These are phyloP conservation scores for Hypoxylon lienhwacheense DNA, from an alignment of 495 filamentous ascomycete genomes.

Conservation along the genomic window DNA sequence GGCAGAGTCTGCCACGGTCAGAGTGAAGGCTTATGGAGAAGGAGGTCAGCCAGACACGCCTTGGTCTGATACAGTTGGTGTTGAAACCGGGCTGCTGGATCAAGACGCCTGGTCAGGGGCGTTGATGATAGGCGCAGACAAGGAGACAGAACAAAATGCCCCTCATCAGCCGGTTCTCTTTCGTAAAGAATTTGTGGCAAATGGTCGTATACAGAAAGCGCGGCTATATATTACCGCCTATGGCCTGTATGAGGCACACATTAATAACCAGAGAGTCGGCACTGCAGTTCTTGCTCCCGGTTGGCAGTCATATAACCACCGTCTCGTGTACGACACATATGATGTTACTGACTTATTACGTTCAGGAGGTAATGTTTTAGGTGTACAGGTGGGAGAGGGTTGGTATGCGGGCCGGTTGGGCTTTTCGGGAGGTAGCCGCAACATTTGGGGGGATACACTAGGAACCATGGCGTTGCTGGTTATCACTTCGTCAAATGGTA, in stretches of 20 bases:
- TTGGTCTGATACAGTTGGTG: constrained; percentile 42
- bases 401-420: constrained; percentile 59
- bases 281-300: constrained; percentile 50
- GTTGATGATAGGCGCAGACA: constrained; percentile 42
- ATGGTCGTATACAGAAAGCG: constrained; percentile 20
- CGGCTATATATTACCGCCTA: constrained; percentile 55
- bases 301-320: constrained; percentile 57
- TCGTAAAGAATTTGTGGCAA: constrained; percentile 32
- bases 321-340: constrained; percentile 54
- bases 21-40: constrained; percentile 44
- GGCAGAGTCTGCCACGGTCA: constrained; percentile 44
- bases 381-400: constrained; percentile 56
- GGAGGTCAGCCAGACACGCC: constrained; percentile 34
- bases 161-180: constrained; percentile 32
- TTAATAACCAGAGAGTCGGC: constrained; percentile 55
- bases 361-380: constrained; percentile 48
- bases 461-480: constrained; percentile 51
- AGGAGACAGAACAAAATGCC: constrained; percentile 24
- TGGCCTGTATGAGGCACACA: constrained; percentile 53
- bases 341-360: constrained; percentile 49
- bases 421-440: constrained; percentile 34
- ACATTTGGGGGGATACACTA: constrained; percentile 52
- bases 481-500: constrained; percentile 25
- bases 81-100: constrained; percentile 47
- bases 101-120: constrained; percentile 46